Base-by-base conservation (phyloP, 169 alveolate species). In the Plasmodium fragile region DNA sequence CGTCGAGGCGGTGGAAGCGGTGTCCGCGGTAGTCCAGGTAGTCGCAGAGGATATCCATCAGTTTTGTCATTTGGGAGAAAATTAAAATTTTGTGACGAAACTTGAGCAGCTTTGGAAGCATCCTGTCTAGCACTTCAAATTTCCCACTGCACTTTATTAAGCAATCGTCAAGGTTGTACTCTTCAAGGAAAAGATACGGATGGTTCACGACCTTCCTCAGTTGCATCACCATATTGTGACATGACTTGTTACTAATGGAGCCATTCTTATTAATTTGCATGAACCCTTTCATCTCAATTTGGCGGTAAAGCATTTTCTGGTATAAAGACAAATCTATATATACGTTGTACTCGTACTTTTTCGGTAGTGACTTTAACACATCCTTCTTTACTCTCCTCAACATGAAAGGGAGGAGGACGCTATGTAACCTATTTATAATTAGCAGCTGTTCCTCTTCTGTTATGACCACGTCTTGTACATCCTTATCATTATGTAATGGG, bases 131-230 rank as follows among this genome's bases (percentile, higher is more conserved):
- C 18, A 98, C 97, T 73, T 96, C 92, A 98, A 98, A 97, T 93
- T 98, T 98, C 4, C 99, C 99, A 45, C 99, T 96, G 34, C 96
- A 93, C 36, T 94, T 96, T 1, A 98, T 96, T 3, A 98, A 90
- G 84, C 97, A 98, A 83, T 98, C 99, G 36, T 98, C 99, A 22
- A 96, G 95, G 11, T 75, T 32, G 93, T 98, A 99, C 30, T 97
- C 96, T 10, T 98, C 98, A 70, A 97, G 98, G 81, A 94, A 98
- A 45, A 98, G 96, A 92, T 98, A 99, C 13, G 99, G 99, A 95
- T 98, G 99, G 93, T 99, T 99, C 90, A 99, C 99, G 16, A 99
- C 99, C 96, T 99, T 99, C 92, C 99, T 97, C 70, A 99, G 98
- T 95, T 99, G 99, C 99, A 99, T 99, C 18, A 99, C 99, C 72